A percentile compares a stretch with the other conserved stretches of the same genome.
Evolutionary conservation across 1,284 basidiomycete species (phyloP).

Genomic region (Puccinia horiana): DNA sequence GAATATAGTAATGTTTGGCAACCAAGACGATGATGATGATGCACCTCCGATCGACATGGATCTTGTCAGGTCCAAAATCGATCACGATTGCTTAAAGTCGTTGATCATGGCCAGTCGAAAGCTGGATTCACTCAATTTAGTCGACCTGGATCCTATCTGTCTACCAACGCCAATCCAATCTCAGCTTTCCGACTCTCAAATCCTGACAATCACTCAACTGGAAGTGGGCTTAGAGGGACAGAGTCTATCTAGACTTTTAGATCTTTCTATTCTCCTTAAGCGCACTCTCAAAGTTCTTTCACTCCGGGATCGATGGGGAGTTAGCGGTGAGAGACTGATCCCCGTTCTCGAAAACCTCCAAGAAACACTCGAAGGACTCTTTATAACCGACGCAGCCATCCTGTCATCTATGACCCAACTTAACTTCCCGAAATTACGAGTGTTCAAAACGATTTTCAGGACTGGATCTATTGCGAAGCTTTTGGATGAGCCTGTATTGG

Average conservation of each 20-base stretch:
- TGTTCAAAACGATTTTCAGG: conserved; percentile 20
- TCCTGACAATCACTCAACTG: conserved; percentile 11
- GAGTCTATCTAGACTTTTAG: not conserved
- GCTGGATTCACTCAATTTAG: conserved; percentile 7
- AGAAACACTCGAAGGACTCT: conserved; percentile 35
- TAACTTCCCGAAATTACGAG: conserved; percentile 31
- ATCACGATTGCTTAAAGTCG: conserved; percentile 12
- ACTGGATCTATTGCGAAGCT: not conserved
- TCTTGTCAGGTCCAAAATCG: conserved; percentile 3
- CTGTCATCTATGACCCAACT: not conserved
- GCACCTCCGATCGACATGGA: conserved; percentile 5
- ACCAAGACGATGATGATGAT: not conserved
- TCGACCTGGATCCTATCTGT: not conserved
- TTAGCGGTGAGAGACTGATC: not conserved
- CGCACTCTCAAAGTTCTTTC: conserved; percentile 30
- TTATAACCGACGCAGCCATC: not conserved
- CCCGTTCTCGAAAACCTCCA: conserved; percentile 30
- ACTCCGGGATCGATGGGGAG: not conserved
- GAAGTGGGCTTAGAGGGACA: conserved; percentile 13
- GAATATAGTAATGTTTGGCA: not conserved
- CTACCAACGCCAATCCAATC: not conserved
- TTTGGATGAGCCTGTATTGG: conserved; percentile 4
- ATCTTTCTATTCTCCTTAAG: conserved; percentile 28
- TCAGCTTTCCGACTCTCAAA: not conserved
- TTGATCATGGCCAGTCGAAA: conserved; percentile 19